Conservation (phyloP, 805 yeast species). For the Candida silvicultrix region DNA sequence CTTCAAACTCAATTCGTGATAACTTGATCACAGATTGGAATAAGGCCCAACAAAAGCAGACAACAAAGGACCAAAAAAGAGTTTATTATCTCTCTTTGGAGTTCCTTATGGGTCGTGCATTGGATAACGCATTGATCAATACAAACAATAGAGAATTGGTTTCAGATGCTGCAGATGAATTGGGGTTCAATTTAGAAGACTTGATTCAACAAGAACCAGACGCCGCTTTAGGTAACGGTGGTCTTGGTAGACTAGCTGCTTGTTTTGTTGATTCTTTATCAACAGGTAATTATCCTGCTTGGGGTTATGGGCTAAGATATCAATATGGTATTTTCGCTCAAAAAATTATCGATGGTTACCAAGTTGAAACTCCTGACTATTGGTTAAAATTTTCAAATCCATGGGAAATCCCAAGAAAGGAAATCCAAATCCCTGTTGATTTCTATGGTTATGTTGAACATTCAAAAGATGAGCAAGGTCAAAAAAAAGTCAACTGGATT, state of each 20-base stretch:
- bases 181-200: constrained; percentile 88
- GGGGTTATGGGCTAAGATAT: constrained; percentile 95
- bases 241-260: constrained; percentile 90
- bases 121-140: constrained; percentile 90
- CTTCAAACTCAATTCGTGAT: constrained; percentile 74
- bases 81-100: constrained; percentile 84
- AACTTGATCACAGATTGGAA: constrained; percentile 84
- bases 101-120: constrained; percentile 90
- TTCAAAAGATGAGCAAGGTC: constrained; percentile 39
- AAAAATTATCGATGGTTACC: constrained; percentile 85
- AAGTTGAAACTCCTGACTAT: constrained; percentile 91
- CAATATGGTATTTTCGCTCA: constrained; percentile 93
- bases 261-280: constrained; percentile 88
- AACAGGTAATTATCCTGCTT: constrained; percentile 82
- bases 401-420: constrained; percentile 87
- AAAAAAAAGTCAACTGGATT: constrained; percentile 64
- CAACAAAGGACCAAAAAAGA: constrained; percentile 76
- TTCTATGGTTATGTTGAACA: constrained; percentile 69
- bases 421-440: constrained; percentile 84
- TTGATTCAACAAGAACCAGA: constrained; percentile 83
- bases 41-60: constrained; percentile 85
- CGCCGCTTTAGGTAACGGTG: constrained; percentile 94
- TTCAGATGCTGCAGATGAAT: constrained; percentile 48
- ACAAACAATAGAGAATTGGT: constrained; percentile 60
- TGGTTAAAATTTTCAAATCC: constrained; percentile 89